Base-by-base conservation (phyloP, 768 basidiomycete species). In the Pisolithus sp. region DNA sequence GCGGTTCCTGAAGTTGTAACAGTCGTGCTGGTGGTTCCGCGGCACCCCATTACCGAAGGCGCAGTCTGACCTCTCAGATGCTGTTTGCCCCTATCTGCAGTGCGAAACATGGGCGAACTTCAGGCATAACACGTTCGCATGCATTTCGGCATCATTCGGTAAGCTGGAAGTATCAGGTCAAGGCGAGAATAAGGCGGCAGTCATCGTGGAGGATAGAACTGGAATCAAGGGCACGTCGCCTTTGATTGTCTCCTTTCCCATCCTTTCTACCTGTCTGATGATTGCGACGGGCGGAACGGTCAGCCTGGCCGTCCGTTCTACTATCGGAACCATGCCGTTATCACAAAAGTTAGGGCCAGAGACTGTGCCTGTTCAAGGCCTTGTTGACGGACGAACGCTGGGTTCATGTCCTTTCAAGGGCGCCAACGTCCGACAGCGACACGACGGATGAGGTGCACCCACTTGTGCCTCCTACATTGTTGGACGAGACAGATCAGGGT, bases 21-120 rank as follows among this genome's bases (percentile, higher is more conserved):
- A n/a, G n/a, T n/a, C n/a, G n/a, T n/a, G n/a, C n/a, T n/a, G n/a
- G 58, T 59, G 12, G 53, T 74, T 17, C 71, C 73, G 8, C 59
- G 67, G 17, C 53, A 49, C 46, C 61, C 53, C 44, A 54, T 69
- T 7, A 46, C 23, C 13, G 34, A n/a, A 52, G 21, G 48, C 69
- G 43, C 62, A 62, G 48, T 18, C 53, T 7, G 51, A 58, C 0
- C 58, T 73, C 40, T 56, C 62, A 9, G 49, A 15, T 6, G 51
- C 42, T 2, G 60, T 56, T 10, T 66, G 58, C 3, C 65, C 65
- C 15, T 9, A 62, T 15, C 53, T 66, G 7, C 60, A 47, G 26
- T 68, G 64, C 51, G 58, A 66, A 21, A 48, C 66, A 44, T 45
- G 53, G 39, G 62, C 53, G 12, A 1, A 39, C 31, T 48, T 18